phyloP scores from a whole-genome alignment of 306 rosid species.

The Citrullus amarus region DNA sequence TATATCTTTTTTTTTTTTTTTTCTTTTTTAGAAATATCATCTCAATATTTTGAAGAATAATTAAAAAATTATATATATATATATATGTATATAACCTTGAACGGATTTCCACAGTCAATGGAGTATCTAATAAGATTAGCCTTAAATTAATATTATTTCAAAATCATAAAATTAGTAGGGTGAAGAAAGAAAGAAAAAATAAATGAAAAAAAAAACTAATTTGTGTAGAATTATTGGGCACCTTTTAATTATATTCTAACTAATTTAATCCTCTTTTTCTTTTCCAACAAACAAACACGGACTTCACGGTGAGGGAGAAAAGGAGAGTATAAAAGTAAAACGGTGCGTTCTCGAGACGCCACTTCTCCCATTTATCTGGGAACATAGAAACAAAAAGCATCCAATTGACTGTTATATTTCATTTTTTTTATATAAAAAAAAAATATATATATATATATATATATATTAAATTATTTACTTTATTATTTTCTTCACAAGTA shows the following conservation, averaged over 20 bases:
- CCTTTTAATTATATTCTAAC: background rate
- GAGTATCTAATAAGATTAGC: background rate
- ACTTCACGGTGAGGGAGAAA: background rate
- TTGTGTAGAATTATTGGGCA: background rate
- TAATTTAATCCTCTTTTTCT: no score
- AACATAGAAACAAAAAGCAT: background rate
- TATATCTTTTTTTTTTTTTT: background rate
- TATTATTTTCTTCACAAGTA: background rate
- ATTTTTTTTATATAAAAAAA: no score
- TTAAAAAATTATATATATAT: background rate
- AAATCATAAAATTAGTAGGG: background rate
- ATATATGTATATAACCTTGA: background rate
- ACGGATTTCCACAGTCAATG: background rate
- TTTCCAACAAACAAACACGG: background rate
- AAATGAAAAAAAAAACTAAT: background rate
- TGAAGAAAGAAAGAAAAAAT: background rate
- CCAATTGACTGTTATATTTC: background rate
- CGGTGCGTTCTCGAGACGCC: constrained; percentile 1
- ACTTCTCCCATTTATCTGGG: background rate
- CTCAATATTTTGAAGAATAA: background rate
- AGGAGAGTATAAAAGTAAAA: background rate
- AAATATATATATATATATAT: no score
- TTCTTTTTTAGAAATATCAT: no score
- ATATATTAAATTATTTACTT: no score
- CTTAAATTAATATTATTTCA: background rate